Evolutionary conservation across 495 filamentous ascomycete species (phyloP), one percentile per base, ranked within the genome.

Genomic region (Neurospora intermedia): DNA sequence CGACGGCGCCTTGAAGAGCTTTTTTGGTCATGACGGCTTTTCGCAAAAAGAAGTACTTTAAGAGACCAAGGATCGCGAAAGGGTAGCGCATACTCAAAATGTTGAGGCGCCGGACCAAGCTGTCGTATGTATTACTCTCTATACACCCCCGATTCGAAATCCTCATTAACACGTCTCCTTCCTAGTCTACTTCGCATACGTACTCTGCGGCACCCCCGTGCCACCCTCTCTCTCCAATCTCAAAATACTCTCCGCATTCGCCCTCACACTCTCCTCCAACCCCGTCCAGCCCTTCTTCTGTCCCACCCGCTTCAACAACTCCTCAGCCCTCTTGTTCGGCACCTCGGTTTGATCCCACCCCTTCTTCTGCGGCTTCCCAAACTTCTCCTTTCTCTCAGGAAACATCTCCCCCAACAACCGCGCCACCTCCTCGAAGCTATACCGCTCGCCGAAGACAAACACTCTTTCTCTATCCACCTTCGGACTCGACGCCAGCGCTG

Each of bases 331-430:
- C 72, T 81, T 4, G 39, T 79, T 82, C 3, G 81, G 78, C 45
- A 82, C 80, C 18, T 78, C 76, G 0, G 77, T 80, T 70, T 81
- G 75, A 62, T 82, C 80, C 79, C 77, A 78, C 0, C 82, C 80
- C 9, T 73, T 46, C 43, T 80, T 76, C 16, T 79, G 72, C 11
- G 78, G 71, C 16, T 43, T 54, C 7, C 74, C 75, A 59, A 82
- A 70, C 48, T 71, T 59, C 7, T 70, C 71, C 16, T 59, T 69
- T 18, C 73, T 78, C 20, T 78, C 74, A 0, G 80, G 80, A 62
- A 77, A 81, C 70, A 81, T n/a, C 69, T 76, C 40, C 69, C 74
- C 72, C 69, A 83, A 35, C 5, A 84, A 80, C 69, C 79, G 69
- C 2, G 69, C 70, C 31, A 84, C 75, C 71, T 72, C 75, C 43